Base-by-base conservation (phyloP, 2,329 filamentous ascomycete species). In the Reticulascus tulasneorum region DNA sequence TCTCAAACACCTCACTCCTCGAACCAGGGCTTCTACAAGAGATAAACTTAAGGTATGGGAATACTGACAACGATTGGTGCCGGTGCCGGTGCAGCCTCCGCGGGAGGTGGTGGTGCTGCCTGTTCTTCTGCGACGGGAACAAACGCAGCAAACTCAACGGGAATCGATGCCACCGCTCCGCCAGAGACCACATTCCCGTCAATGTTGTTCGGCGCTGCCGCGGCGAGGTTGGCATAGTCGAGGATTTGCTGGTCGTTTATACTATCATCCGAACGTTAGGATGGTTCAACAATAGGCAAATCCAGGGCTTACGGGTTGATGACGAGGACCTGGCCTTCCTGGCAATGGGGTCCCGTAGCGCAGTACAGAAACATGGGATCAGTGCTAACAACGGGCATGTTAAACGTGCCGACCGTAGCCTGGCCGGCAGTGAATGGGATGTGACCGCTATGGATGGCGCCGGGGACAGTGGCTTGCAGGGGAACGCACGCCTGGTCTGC, bases 361-460 rank as follows among this genome's bases (percentile, higher is more conserved):
- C 71, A 76, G 50, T 75, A 76, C 21, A 71, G 43, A 50, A 69
- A 75, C 39, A 74, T 64, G 6, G 70, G 59, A 3, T 65, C 58
- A 0, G 63, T 58, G 38, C 56, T 61, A 19, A 60, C 62, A 13
- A 76, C 51, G 9, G 60, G 58, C 49, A 76, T 60, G 38, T 61
- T 68, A 47, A 73, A 76, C 2, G 63, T 66, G 0, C 64, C 64
- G 7, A 67, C 63, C 1, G 50, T 58, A 4, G 50, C 52, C 33
- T 63, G 58, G 0, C 59, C 61, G 7, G 48, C 55, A 10, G 49
- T 4, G 20, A 55, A 67, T 1, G 64, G 61, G 9, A 67, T 63
- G 29, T 66, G 62, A 0, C 64, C 64, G 27, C 59, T 64, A 37
- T 67, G 62, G 0, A 67, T 47, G 1, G 58, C 63, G 0, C 40